These are phyloP conservation scores for Tephrocybe sp. DNA, from an alignment of 768 basidiomycete species.

Conservation along the genomic window DNA sequence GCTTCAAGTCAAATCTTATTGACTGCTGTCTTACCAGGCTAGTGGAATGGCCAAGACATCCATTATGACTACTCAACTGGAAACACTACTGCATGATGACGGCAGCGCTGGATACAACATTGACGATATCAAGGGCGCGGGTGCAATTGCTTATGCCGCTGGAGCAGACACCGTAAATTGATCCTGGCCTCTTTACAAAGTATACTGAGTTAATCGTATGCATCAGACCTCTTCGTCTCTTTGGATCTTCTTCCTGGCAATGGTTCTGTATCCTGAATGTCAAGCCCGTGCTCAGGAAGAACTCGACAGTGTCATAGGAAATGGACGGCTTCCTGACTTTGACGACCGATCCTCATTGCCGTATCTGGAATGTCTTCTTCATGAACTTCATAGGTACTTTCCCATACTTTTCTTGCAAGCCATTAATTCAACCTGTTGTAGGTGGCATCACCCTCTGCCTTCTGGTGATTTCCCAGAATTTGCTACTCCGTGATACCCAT, in stretches of 20 bases:
- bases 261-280: slow-evolving; percentile 29
- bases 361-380: slow-evolving; percentile 15
- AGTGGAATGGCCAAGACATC: slow-evolving; percentile 5
- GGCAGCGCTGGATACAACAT: slow-evolving; percentile 1
- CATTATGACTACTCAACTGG: slow-evolving; percentile 11
- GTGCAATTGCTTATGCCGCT: slow-evolving; percentile 11
- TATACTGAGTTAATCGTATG: neutral
- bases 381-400: slow-evolving; percentile 18
- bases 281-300: slow-evolving; percentile 30
- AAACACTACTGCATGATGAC: slow-evolving; percentile 6
- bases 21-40: slow-evolving; percentile 7
- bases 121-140: slow-evolving; percentile 11
- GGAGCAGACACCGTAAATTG: slow-evolving; percentile 18
- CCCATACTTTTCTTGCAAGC: neutral
- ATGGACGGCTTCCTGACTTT: slow-evolving; percentile 20
- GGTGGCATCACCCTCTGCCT: slow-evolving; percentile 7
- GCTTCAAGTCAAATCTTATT: neutral
- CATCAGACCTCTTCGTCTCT: slow-evolving; percentile 18
- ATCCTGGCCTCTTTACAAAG: neutral
- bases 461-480: slow-evolving; percentile 12
- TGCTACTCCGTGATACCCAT: too few species aligned
- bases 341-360: slow-evolving; percentile 7
- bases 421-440: neutral
- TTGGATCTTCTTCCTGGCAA: slow-evolving; percentile 27
- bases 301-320: slow-evolving; percentile 26